Percentiles rank a stretch among this genome's conserved stretches.
phyloP scores from a whole-genome alignment of 345 rosid species.

The Brassica incana region DNA sequence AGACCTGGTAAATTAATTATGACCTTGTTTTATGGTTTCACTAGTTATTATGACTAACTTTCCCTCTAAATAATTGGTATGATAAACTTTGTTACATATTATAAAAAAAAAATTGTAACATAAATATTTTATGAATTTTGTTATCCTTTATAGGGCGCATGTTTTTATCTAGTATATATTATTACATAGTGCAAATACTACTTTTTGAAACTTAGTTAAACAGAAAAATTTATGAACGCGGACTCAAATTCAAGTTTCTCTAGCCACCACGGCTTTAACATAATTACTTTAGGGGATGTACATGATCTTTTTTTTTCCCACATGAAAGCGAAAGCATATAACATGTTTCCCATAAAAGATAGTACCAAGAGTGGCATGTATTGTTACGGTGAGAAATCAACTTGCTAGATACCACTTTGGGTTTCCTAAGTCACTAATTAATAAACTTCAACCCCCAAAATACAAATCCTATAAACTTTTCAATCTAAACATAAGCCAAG shows the following conservation, averaged over 20 bases:
- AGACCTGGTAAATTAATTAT: no score
- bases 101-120: no score
- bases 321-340: conserved; percentile 2
- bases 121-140: no score
- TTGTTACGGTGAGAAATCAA: conserved; percentile 13
- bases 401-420: conserved; percentile 17
- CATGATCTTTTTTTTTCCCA: background rate
- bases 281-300: background rate
- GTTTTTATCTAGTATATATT: no score
- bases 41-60: no score
- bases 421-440: background rate
- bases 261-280: background rate
- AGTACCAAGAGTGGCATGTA: conserved; percentile 7
- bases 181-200: no score
- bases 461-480: background rate
- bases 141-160: no score
- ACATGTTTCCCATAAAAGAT: background rate
- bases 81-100: no score
- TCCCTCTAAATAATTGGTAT: no score
- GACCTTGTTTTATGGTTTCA: no score
- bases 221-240: background rate
- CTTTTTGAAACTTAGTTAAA: background rate
- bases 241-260: conserved; percentile 8
- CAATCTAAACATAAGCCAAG: background rate
- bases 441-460: background rate